Evolutionary conservation across 2,329 filamentous ascomycete species (phyloP).

Genomic region (Setomelanomma holmii): DNA sequence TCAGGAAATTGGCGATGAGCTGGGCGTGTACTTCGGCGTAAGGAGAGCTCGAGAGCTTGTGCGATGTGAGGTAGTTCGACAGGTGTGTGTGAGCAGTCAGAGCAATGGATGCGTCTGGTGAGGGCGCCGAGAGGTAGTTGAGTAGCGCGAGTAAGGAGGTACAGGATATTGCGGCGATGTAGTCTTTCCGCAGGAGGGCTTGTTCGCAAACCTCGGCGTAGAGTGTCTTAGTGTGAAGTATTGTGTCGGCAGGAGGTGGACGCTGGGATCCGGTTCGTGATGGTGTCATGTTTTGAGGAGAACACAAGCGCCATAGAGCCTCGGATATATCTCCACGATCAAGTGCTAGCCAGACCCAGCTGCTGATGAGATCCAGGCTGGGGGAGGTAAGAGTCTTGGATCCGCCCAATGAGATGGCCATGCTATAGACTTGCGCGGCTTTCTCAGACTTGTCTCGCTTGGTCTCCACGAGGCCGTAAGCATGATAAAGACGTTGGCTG

Average conservation of each 20-base stretch:
- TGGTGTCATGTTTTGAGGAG: conserved; percentile 27
- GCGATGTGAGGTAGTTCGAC: conserved; percentile 29
- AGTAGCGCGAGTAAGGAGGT: conserved; percentile 71
- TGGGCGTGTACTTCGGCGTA: conserved; percentile 73
- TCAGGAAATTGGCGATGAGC: conserved; percentile 69
- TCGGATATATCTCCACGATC: conserved; percentile 44
- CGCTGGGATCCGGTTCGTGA: neutral
- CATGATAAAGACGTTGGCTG: conserved; percentile 75
- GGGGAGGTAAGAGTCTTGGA: conserved; percentile 60
- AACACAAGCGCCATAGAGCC: conserved; percentile 46
- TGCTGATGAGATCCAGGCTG: conserved; percentile 61
- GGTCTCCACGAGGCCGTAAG: conserved; percentile 77
- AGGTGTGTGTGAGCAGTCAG: conserved; percentile 48
- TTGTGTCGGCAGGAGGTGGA: neutral
- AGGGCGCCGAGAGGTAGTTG: conserved; percentile 64
- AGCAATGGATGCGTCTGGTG: conserved; percentile 42
- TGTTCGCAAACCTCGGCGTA: conserved; percentile 55
- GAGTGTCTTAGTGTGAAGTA: conserved; percentile 23
- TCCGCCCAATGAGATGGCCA: conserved; percentile 67
- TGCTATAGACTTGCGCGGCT: conserved; percentile 70
- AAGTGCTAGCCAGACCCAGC: conserved; percentile 71
- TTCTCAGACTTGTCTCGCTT: conserved; percentile 63
- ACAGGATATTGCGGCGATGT: conserved; percentile 58
- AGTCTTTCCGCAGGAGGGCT: conserved; percentile 56
- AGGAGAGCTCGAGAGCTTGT: conserved; percentile 25